Percentiles rank a stretch among this genome's conserved stretches.
phyloP scores from a whole-genome alignment of 129 eudicot species.

The Cynara cardunculus region DNA sequence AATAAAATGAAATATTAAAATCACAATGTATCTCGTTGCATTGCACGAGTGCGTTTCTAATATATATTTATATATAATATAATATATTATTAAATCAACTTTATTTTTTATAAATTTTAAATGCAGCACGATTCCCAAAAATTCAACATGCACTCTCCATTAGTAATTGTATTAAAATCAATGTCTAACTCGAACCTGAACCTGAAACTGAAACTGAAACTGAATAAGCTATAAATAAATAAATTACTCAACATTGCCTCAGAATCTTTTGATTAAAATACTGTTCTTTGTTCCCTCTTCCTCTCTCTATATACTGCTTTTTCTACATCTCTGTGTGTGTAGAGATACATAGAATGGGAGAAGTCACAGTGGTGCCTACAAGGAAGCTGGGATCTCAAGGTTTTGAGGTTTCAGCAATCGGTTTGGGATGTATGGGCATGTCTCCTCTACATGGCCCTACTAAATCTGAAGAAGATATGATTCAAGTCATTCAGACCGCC shows the following conservation, averaged over 20 bases:
- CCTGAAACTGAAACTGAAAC: neutral
- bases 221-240: neutral
- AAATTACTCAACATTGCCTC: conserved; percentile 4
- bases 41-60: too few species aligned
- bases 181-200: too few species aligned
- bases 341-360: conserved; percentile 11
- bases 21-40: too few species aligned
- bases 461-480: conserved; percentile 41
- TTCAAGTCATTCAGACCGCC: conserved; percentile 45
- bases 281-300: conserved; percentile 1
- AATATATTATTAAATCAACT: too few species aligned
- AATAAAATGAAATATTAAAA: too few species aligned
- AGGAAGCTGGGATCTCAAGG: conserved; percentile 60
- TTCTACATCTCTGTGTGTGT: conserved; percentile 6
- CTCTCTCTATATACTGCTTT: neutral
- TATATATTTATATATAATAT: too few species aligned
- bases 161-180: neutral
- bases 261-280: conserved; percentile 20
- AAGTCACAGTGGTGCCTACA: conserved; percentile 18
- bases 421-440: conserved; percentile 62
- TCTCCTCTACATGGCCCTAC: conserved; percentile 42
- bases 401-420: conserved; percentile 47
- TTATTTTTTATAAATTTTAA: too few species aligned
- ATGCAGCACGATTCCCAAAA: too few species aligned
- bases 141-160: too few species aligned